Percentiles rank a stretch among this genome's conserved stretches.
These are phyloP conservation scores for Abortiporus biennis DNA, from an alignment of 1,284 basidiomycete genomes.

Conservation along the genomic window DNA sequence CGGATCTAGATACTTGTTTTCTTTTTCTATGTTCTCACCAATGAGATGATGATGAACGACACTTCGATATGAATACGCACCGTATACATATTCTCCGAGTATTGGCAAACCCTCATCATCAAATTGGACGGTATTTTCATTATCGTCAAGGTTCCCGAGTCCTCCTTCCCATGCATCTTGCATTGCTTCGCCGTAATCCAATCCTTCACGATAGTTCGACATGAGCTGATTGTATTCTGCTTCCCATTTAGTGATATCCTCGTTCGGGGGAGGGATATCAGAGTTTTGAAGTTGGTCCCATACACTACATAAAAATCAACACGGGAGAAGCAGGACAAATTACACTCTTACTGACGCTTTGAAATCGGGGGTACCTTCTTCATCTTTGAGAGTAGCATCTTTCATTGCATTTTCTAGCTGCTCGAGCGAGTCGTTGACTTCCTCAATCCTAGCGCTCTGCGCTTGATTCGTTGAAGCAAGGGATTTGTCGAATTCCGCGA, in stretches of 20 bases:
- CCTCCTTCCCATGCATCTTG: constrained; percentile 58
- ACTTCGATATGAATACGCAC: constrained; percentile 34
- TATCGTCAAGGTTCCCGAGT: constrained; percentile 35
- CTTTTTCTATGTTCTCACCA: constrained; percentile 35
- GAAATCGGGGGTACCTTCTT: constrained; percentile 30
- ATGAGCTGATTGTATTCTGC: constrained; percentile 82
- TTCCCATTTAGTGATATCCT: constrained; percentile 83
- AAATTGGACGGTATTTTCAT: constrained; percentile 37
- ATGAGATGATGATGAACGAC: constrained; percentile 4
- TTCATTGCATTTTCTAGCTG: constrained; percentile 36
- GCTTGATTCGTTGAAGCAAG: constrained; percentile 33
- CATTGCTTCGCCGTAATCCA: constrained; percentile 55
- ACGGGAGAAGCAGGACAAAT: background rate
- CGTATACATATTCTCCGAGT: constrained; percentile 68
- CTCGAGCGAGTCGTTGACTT: constrained; percentile 39
- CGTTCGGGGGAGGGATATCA: constrained; percentile 46
- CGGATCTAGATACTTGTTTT: constrained; percentile 67
- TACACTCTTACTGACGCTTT: constrained; percentile 37
- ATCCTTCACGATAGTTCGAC: constrained; percentile 57
- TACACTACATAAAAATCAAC: constrained; percentile 30
- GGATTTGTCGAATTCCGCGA: constrained; percentile 53
- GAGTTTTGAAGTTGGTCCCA: constrained; percentile 58
- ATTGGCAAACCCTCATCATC: constrained; percentile 72
- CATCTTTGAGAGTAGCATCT: constrained; percentile 28
- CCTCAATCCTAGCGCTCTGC: constrained; percentile 46